Base-by-base conservation (phyloP, 2,329 filamentous ascomycete species). In the Sporothrix humicola region DNA sequence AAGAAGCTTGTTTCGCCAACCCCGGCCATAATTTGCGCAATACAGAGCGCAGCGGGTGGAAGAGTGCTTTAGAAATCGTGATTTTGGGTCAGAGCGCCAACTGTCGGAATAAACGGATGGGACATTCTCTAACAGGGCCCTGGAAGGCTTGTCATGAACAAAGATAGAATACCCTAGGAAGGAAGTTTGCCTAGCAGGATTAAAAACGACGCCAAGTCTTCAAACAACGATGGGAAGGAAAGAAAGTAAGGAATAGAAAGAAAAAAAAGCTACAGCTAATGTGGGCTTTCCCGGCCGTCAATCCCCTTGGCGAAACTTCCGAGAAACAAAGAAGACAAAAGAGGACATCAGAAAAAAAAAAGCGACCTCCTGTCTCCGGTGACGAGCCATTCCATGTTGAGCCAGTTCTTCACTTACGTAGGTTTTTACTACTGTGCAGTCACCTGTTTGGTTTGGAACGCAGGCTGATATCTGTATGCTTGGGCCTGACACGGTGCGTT, bases 231-330 rank as follows among this genome's bases (percentile, higher is more conserved):
- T 37, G 31, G 31, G 31, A 37, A 37, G 31, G 31, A 37, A 26
- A 26, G 23, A 26, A 26, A 26, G 23, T 26, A 26, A 26, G 31
- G 31, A 37, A 37, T 5, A 37, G 31, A 20, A 37, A 42, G 15
- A 26, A 42, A 23, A 26, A 52, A 42, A n/a, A 17, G 26, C 15
- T 23, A 20, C 46, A 31, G 2, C 37, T 52, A 37, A 26, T 17
- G 61, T 56, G 59, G 42, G 20, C 17, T 6, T 3, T 26, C 48
- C 74, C 68, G 52, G 59, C 65, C 23, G 69, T 7, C 52, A 61
- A 75, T 74, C 61, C 12, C 48, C 75, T 77, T 76, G 75, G 74
- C 76, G 74, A 77, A 77, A 77, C 75, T 71, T 71, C 42, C 52
- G 65, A 69, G 65, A 74, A 74, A 75, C 73, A 46, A 68, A 13